phyloP scores from a whole-genome alignment of 2,329 filamentous ascomycete genomes.

The Fusarium pseudocircinatum region DNA sequence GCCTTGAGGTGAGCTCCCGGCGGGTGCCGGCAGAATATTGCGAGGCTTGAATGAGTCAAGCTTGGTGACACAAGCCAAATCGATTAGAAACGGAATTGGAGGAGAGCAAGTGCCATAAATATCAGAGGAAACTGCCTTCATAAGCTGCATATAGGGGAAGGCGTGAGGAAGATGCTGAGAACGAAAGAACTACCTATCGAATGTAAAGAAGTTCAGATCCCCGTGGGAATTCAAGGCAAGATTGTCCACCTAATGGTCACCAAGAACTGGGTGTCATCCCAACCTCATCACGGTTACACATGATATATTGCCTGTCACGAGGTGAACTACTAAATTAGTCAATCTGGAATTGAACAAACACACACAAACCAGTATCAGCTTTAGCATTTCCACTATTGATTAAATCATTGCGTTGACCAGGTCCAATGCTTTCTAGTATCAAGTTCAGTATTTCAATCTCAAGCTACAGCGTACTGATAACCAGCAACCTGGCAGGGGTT shows the following conservation, averaged over 20 bases:
- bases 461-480: conserved; percentile 8
- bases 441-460: conserved; percentile 14
- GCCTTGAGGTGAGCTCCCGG: neutral
- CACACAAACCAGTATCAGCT: neutral
- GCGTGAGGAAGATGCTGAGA: neutral
- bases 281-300: conserved; percentile 6
- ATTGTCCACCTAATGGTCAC: neutral
- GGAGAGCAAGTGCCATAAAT: neutral
- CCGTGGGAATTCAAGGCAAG: neutral
- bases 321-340: neutral
- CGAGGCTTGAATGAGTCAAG: neutral
- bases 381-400: neutral
- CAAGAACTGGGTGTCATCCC: neutral
- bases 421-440: neutral
- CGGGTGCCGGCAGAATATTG: conserved; percentile 19
- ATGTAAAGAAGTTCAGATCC: neutral
- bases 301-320: neutral
- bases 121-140: neutral
- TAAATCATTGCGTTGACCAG: neutral
- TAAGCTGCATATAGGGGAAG: neutral
- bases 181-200: neutral
- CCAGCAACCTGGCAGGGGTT: neutral
- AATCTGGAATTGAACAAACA: neutral
- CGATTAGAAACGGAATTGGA: neutral
- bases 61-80: neutral